A percentile compares a stretch with the other conserved stretches of the same genome.
Evolutionary conservation across 2,329 filamentous ascomycete genomes (phyloP).

Genomic region (Xylaria sp.): DNA sequence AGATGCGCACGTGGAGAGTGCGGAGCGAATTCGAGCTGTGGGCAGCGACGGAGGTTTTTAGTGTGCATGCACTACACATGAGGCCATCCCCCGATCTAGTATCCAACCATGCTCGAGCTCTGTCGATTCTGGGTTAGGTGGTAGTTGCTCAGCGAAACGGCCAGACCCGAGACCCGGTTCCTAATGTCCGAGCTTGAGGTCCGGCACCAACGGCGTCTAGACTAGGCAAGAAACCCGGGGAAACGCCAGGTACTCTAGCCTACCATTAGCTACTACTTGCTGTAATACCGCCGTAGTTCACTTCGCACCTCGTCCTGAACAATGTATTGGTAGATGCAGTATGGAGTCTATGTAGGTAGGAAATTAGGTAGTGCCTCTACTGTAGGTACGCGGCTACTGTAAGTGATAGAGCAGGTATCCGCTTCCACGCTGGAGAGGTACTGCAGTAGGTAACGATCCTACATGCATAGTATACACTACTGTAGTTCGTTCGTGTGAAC

Average conservation of each 20-base stretch:
- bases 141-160: conserved; percentile 5
- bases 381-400: conserved; percentile 6
- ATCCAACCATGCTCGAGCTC: neutral
- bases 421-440: neutral
- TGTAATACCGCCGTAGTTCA: neutral
- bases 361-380: neutral
- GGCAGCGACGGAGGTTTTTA: neutral
- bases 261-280: neutral
- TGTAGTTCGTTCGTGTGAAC: neutral
- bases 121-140: neutral
- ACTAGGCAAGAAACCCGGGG: conserved; percentile 9
- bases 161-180: neutral
- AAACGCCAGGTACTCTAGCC: neutral
- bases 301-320: neutral
- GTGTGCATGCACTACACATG: neutral
- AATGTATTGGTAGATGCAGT: neutral
- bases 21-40: neutral
- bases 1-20: neutral
- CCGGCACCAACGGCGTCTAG: neutral
- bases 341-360: neutral
- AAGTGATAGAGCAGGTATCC: neutral
- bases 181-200: conserved; percentile 1
- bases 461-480: no score
- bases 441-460: neutral
- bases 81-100: neutral